Percentiles rank a stretch among this genome's conserved stretches.
These are phyloP conservation scores for Pisolithus orientalis DNA, from an alignment of 768 basidiomycete species.

Conservation along the genomic window DNA sequence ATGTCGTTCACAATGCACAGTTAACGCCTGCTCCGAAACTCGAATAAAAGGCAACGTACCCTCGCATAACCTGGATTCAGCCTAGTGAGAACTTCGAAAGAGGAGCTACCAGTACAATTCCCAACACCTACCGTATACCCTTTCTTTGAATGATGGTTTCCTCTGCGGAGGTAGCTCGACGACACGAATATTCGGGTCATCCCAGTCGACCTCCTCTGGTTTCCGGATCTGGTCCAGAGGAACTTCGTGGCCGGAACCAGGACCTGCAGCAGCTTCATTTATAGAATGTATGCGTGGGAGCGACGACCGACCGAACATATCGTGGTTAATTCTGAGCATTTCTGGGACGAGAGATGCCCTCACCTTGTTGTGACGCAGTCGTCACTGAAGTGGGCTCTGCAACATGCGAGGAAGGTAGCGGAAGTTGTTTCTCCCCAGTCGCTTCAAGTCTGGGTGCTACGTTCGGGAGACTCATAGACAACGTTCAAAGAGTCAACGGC, in stretches of 20 bases:
- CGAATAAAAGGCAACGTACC: conserved; percentile 12
- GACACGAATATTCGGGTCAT: conserved; percentile 21
- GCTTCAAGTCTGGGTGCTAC: too few relatives aligned
- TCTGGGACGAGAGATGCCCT: background rate
- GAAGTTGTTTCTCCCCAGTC: too few relatives aligned
- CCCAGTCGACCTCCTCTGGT: conserved; percentile 19
- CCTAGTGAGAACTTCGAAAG: background rate
- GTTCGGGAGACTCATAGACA: too few relatives aligned
- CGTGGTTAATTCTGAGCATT: background rate
- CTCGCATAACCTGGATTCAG: conserved; percentile 21
- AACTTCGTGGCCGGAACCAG: conserved; percentile 31
- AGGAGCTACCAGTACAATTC: background rate
- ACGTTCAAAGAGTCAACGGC: too few relatives aligned
- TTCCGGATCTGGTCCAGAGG: conserved; percentile 22
- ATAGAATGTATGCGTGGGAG: background rate
- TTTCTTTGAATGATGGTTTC: conserved; percentile 50
- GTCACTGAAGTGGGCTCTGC: background rate
- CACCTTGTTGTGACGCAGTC: conserved; percentile 35
- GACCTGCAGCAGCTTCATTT: conserved; percentile 27
- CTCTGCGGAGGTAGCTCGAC: conserved; percentile 18
- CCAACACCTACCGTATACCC: conserved; percentile 42
- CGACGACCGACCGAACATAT: background rate
- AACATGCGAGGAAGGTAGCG: background rate
- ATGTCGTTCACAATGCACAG: background rate
- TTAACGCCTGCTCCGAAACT: background rate